phyloP scores from a whole-genome alignment of 768 basidiomycete genomes.

The Gymnopilus junonius region DNA sequence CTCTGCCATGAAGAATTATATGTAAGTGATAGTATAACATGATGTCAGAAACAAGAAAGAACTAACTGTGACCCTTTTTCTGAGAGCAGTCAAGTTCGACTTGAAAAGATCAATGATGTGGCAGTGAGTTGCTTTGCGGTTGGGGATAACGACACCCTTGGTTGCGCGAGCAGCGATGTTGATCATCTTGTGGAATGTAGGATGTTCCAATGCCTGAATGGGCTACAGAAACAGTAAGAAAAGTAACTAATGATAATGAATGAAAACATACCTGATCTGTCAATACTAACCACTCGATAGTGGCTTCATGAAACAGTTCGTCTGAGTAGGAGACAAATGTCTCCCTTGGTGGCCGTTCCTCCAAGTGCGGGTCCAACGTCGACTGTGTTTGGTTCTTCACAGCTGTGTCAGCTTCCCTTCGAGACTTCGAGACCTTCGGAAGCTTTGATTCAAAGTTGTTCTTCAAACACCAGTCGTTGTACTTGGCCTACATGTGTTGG shows the following conservation, averaged over 20 bases:
- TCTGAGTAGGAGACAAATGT: background rate
- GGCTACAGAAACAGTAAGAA: background rate
- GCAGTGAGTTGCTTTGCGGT: slow-evolving; percentile 21
- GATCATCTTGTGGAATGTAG: slow-evolving; percentile 30
- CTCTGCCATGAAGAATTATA: too few relatives aligned
- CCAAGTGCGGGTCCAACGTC: background rate
- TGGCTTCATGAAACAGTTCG: background rate
- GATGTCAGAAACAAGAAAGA: too few relatives aligned
- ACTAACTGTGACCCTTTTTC: background rate
- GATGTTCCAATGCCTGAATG: too few relatives aligned
- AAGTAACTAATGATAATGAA: background rate
- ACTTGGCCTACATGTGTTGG: too few relatives aligned
- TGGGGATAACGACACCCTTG: slow-evolving; percentile 32
- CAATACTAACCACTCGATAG: background rate
- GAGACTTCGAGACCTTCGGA: background rate
- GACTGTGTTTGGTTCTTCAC: slow-evolving; percentile 8
- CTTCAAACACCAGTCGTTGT: background rate
- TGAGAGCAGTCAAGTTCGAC: background rate
- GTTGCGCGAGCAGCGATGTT: slow-evolving; percentile 30
- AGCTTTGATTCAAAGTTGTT: background rate
- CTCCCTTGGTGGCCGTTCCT: background rate
- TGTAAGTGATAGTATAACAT: too few relatives aligned
- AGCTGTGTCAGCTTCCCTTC: background rate
- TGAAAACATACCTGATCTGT: background rate
- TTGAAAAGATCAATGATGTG: slow-evolving; percentile 35